Base-by-base conservation (phyloP, 2,329 filamentous ascomycete genomes). In the Diatrype stigma region DNA sequence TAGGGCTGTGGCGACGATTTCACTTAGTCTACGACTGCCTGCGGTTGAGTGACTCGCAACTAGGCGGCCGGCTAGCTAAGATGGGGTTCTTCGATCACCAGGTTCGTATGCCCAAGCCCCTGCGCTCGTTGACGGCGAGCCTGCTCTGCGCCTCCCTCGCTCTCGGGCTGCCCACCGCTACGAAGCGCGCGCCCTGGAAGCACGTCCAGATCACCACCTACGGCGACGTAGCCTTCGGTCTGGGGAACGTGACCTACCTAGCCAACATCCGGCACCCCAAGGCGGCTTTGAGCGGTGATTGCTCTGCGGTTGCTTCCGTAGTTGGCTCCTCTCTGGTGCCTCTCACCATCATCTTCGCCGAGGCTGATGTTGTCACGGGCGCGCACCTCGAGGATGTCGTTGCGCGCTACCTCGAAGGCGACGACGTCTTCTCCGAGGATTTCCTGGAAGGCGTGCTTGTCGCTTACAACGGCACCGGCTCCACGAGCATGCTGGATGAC, bases 361-460 rank as follows among this genome's bases (percentile, higher is more conserved):
- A 10, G n/a, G 37, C 56, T 34, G 58, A 63, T 6, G 49, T 55
- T 0, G 62, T 71, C 16, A 63, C 65, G 2, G 60, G 61, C 7
- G 53, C 54, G 12, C 53, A 58, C 6, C 50, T 74, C 3, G 59
- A 68, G 42, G 50, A 34, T 3, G 57, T 60, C 1, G 52, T 73
- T 22, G 52, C 58, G 0, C 61, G 60, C 17, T 73, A 70, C 46
- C 22, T 64, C 1, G 58, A 56, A 3, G 57, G 53, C 17, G 70
- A 72, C 48, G 69, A 73, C 56, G 68, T 71, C 26, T 71, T 67
- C 30, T 64, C 56, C 7, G 42, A 62, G 35, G 66, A 69, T 46
- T 72, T 71, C 46, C 55, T 72, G 6, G 61, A 64, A 30, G 62
- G 63, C 11, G 17, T 71, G 11, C 68, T 65, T 47, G 47, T 68